Percentiles rank a stretch among this genome's conserved stretches.
Evolutionary conservation across 2,329 filamentous ascomycete genomes (phyloP).

Genomic region (Trichoderma sp.): DNA sequence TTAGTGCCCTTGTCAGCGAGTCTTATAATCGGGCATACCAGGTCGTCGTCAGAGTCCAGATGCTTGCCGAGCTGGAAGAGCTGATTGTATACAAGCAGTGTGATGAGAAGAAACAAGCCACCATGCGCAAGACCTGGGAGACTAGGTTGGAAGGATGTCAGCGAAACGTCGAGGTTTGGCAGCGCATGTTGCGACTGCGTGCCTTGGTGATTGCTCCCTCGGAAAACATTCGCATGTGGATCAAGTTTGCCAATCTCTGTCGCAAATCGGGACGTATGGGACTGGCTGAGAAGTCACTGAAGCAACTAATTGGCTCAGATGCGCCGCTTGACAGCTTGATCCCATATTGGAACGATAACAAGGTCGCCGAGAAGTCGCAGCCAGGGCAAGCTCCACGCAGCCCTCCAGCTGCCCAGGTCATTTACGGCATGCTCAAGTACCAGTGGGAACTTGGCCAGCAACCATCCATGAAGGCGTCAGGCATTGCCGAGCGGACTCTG

Average conservation of each 20-base stretch:
- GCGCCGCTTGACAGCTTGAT: slow-evolving; percentile 62
- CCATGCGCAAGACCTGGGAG: slow-evolving; percentile 94
- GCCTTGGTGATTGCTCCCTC: slow-evolving; percentile 87
- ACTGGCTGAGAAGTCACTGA: slow-evolving; percentile 90
- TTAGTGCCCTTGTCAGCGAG: slow-evolving; percentile 95
- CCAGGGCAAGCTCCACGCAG: slow-evolving; percentile 40
- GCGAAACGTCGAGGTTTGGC: slow-evolving; percentile 97
- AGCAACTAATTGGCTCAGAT: slow-evolving; percentile 79
- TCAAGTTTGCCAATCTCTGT: slow-evolving; percentile 98
- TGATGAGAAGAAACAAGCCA: slow-evolving; percentile 83
- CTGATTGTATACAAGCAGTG: slow-evolving; percentile 98
- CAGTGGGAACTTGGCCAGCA: slow-evolving; percentile 86
- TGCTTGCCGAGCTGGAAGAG: slow-evolving; percentile 97
- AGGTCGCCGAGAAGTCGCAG: slow-evolving; percentile 26
- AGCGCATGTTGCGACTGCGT: slow-evolving; percentile 93
- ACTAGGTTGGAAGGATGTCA: slow-evolving; percentile 92
- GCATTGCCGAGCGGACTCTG: slow-evolving; percentile 56
- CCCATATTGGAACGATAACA: slow-evolving; percentile 57
- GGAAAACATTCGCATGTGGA: slow-evolving; percentile 99
- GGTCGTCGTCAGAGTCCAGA: slow-evolving; percentile 97
- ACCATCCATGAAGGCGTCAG: slow-evolving; percentile 43
- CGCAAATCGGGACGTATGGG: slow-evolving; percentile 94
- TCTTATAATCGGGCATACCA: slow-evolving; percentile 97
- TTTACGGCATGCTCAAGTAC: slow-evolving; percentile 96
- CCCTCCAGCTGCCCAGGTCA: slow-evolving; percentile 72